These are phyloP conservation scores for Monosporascus sp. DNA, from an alignment of 2,329 filamentous ascomycete species.

Conservation along the genomic window DNA sequence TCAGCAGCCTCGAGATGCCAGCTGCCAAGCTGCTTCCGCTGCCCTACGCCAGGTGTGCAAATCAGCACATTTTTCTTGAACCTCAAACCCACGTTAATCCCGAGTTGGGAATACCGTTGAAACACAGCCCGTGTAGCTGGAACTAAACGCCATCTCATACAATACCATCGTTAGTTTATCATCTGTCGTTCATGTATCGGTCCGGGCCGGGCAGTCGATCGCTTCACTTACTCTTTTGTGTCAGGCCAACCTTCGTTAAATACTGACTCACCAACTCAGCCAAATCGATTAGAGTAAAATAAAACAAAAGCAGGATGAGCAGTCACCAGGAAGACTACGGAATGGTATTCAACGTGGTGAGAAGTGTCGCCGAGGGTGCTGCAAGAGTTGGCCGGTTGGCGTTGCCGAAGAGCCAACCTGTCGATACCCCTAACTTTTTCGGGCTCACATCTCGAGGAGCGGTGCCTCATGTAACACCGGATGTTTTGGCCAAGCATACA, in stretches of 20 bases:
- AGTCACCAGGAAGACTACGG: conserved; percentile 11
- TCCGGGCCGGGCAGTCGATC: too few relatives aligned
- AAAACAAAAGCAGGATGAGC: conserved; percentile 6
- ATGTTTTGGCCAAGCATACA: conserved; percentile 65
- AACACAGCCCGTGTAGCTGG: too few relatives aligned
- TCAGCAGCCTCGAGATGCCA: too few relatives aligned
- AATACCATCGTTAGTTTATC: too few relatives aligned
- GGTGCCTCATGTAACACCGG: conserved; percentile 83
- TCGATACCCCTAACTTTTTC: conserved; percentile 80
- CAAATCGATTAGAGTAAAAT: neutral
- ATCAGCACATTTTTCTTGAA: too few relatives aligned
- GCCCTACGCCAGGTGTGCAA: too few relatives aligned
- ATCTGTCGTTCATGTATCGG: too few relatives aligned
- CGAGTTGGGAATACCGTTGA: too few relatives aligned
- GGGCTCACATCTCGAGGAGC: conserved; percentile 76
- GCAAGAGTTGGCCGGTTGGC: conserved; percentile 61
- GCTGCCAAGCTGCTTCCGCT: too few relatives aligned
- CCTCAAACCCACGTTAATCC: too few relatives aligned
- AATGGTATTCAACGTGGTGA: conserved; percentile 45
- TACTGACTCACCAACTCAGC: neutral
- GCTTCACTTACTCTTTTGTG: neutral
- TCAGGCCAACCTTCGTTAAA: neutral
- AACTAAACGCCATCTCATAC: too few relatives aligned
- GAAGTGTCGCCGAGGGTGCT: conserved; percentile 32
- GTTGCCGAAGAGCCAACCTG: conserved; percentile 54